Evolutionary conservation across 768 basidiomycete species (phyloP).

Genomic region (Mycena alexandri): DNA sequence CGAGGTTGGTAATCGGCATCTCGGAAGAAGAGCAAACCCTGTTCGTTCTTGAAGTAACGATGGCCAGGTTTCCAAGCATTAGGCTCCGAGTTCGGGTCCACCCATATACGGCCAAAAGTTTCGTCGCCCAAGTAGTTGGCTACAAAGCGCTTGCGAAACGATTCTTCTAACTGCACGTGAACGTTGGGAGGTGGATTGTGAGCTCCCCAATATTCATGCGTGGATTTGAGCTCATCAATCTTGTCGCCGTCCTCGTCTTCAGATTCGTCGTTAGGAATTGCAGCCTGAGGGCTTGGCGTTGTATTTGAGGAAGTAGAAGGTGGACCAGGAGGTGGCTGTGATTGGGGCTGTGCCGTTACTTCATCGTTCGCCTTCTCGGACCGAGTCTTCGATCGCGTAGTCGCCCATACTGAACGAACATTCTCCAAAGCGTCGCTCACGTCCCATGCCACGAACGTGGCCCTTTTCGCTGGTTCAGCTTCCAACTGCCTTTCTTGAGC

Average conservation of each 20-base stretch:
- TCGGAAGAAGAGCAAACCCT: slow-evolving; percentile 34
- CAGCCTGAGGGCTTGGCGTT: too few species aligned
- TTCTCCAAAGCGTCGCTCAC: not conserved
- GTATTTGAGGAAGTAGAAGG: not conserved
- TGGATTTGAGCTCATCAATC: not conserved
- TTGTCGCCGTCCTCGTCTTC: not conserved
- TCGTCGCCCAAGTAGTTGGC: not conserved
- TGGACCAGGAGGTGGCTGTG: not conserved
- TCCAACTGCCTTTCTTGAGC: not conserved
- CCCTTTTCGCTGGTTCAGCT: not conserved
- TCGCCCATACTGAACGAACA: not conserved
- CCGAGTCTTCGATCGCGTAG: not conserved
- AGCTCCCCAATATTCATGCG: slow-evolving; percentile 6
- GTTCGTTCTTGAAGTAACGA: slow-evolving; percentile 29
- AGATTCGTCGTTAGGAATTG: too few species aligned
- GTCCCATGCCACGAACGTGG: not conserved
- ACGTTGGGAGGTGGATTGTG: not conserved
- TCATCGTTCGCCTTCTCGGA: not conserved
- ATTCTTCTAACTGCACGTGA: not conserved
- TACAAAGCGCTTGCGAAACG: not conserved
- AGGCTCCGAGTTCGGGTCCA: not conserved
- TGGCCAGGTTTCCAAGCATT: slow-evolving; percentile 18
- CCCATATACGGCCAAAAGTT: not conserved
- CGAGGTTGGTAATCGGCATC: slow-evolving; percentile 32
- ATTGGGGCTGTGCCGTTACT: not conserved